Percentiles rank a stretch among this genome's conserved stretches.
Conservation (phyloP, 352 stramenopile species). For the Globisporangium takayamanum region DNA sequence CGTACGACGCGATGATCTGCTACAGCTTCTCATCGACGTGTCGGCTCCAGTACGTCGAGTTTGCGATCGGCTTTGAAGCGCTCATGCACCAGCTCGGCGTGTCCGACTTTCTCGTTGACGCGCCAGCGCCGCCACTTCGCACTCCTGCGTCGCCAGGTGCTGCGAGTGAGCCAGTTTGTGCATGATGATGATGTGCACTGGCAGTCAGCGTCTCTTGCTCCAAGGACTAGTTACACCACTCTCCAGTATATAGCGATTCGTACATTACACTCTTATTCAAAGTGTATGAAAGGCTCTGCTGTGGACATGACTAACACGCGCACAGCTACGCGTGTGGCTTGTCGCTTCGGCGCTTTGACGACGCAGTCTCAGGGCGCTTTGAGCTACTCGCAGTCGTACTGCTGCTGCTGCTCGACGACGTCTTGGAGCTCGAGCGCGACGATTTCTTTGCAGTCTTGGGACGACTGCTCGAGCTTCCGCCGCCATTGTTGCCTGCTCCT, state of each 20-base stretch:
- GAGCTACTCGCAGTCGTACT: slow-evolving; percentile 7
- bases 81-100: slow-evolving; percentile 74
- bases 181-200: too few relatives aligned
- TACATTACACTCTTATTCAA: too few relatives aligned
- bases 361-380: slow-evolving; percentile 52
- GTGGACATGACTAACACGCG: too few relatives aligned
- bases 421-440: slow-evolving; percentile 19
- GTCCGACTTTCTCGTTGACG: slow-evolving; percentile 35
- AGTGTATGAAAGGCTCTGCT: too few relatives aligned
- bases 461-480: slow-evolving; percentile 15
- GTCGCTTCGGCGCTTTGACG: slow-evolving; percentile 48
- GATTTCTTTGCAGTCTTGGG: slow-evolving; percentile 61
- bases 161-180: too few relatives aligned
- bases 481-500: not conserved
- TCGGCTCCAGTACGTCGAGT: slow-evolving; percentile 77
- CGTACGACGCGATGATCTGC: slow-evolving; percentile 78
- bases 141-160: too few relatives aligned
- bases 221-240: too few relatives aligned
- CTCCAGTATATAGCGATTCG: too few relatives aligned
- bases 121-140: too few relatives aligned
- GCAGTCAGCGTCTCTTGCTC: too few relatives aligned
- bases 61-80: slow-evolving; percentile 80
- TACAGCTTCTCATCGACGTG: slow-evolving; percentile 60
- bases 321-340: slow-evolving; percentile 16
- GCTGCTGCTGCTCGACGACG: not conserved